These are phyloP conservation scores for Amauroascus verrucosus DNA, from an alignment of 2,329 filamentous ascomycete species.

Conservation along the genomic window DNA sequence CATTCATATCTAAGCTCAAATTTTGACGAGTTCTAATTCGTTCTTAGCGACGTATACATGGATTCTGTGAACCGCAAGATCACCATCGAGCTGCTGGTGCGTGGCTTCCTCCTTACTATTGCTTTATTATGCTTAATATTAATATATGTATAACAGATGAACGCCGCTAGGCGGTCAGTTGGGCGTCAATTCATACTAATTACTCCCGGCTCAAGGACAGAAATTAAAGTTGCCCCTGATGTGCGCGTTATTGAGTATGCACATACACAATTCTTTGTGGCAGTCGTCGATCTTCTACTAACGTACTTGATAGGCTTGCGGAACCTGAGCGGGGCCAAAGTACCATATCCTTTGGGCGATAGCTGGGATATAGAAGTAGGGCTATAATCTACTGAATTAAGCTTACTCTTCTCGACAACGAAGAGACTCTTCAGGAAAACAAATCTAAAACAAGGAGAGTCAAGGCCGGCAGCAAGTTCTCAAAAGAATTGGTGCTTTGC, in stretches of 20 bases:
- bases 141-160: slow-evolving; percentile 47
- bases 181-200: slow-evolving; percentile 93
- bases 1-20: neutral
- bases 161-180: slow-evolving; percentile 73
- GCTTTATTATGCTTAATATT: neutral
- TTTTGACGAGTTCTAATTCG: slow-evolving; percentile 15
- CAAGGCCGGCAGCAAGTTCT: too few relatives aligned
- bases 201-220: slow-evolving; percentile 72
- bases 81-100: slow-evolving; percentile 84
- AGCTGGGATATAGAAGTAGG: too few relatives aligned
- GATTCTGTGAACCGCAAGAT: slow-evolving; percentile 90
- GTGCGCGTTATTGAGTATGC: slow-evolving; percentile 37
- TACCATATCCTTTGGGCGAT: slow-evolving; percentile 26
- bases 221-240: slow-evolving; percentile 37
- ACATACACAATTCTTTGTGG: neutral
- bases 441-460: too few relatives aligned
- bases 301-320: slow-evolving; percentile 26
- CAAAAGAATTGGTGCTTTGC: too few relatives aligned
- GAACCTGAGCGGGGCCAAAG: slow-evolving; percentile 38
- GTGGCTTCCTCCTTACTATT: slow-evolving; percentile 25
- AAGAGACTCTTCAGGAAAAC: too few relatives aligned
- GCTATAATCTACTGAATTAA: too few relatives aligned
- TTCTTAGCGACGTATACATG: slow-evolving; percentile 80
- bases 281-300: neutral
- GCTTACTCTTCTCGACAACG: too few relatives aligned